Evolutionary conservation across 2,329 filamentous ascomycete species (phyloP), one percentile per base, ranked within the genome.

Genomic region (Fusarium tanahbumbuense): DNA sequence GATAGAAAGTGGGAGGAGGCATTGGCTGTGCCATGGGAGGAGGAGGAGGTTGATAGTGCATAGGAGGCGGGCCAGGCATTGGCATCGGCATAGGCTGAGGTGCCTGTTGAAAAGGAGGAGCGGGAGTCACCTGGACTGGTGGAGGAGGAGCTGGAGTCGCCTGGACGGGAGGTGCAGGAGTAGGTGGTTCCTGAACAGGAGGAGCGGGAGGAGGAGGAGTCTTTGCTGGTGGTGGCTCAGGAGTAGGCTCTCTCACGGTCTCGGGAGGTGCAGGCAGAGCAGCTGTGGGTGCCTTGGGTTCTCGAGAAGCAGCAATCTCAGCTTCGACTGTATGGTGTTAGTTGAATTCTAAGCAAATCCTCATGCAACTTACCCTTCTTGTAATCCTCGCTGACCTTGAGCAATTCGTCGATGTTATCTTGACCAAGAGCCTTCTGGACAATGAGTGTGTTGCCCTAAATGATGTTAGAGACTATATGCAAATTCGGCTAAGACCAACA

Each of bases 321-420:
- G 56, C 60, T 20, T 71, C 64, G 18, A 67, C 73, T 68, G 1
- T n/a, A 8, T 13, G 8, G 6, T 11, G 16, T 72, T 55, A 74
- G 54, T 25, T n/a, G 12, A 20, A 2, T n/a, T 5, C 5, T 8
- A 10, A 3, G 11, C 6, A 16, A 22, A 10, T 10, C 3, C 13
- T 23, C 2, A 7, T 22, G 0, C 27, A 8, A 75, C 83, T 76
- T 74, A 88, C 86, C 84, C 76, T 87, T 86, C 76, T 87, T 90
- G 80, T 93, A 94, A 32, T 91, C 89, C 75, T 94, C 92, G 79
- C 93, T 97, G 52, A 94, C 84, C 75, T 89, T 91, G 74, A 98
- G 92, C 46, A 98, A 86, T 75, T 97, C 92, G 73, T 98, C 94
- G 68, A 98, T 98, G 74, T 97, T 93, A 20, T 95, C 89, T 74